Evolutionary conservation across 192 early-diverging fungal genomes (phyloP).

Genomic region (Geranomyces variabilis): DNA sequence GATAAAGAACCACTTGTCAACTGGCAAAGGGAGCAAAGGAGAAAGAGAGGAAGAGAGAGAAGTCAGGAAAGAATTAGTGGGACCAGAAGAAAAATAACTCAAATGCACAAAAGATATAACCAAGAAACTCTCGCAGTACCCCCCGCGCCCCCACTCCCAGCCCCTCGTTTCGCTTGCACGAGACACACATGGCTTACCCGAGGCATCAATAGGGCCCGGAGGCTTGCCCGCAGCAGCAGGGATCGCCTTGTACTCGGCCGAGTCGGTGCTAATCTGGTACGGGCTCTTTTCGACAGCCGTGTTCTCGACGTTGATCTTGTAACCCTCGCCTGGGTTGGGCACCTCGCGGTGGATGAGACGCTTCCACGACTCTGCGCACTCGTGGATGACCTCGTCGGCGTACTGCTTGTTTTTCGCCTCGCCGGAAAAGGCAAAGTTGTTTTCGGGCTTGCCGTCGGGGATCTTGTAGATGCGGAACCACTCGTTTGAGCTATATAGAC

Average conservation of each 20-base stretch:
- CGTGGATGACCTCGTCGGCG: slow-evolving; percentile 85
- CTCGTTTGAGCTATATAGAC: slow-evolving; percentile 90
- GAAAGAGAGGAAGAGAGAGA: background rate
- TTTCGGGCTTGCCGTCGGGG: slow-evolving; percentile 99
- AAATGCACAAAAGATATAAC: no score
- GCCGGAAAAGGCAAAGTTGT: slow-evolving; percentile 96
- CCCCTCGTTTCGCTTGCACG: background rate
- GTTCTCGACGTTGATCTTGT: slow-evolving; percentile 73
- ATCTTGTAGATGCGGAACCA: slow-evolving; percentile 99
- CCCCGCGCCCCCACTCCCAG: background rate
- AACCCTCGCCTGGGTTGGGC: slow-evolving; percentile 68
- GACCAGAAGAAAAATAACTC: no score
- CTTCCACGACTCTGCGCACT: slow-evolving; percentile 95
- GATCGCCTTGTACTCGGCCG: slow-evolving; percentile 60
- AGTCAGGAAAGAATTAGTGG: no score
- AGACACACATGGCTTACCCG: no score
- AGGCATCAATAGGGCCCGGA: slow-evolving; percentile 76
- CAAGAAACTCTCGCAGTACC: no score
- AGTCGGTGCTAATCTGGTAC: slow-evolving; percentile 63
- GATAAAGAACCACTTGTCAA: slow-evolving; percentile 99
- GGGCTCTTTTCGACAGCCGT: slow-evolving; percentile 76
- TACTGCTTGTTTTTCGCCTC: slow-evolving; percentile 78
- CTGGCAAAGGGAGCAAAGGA: slow-evolving; percentile 41
- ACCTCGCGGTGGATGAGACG: slow-evolving; percentile 70
- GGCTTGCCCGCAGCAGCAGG: slow-evolving; percentile 53